Percentiles rank a stretch among this genome's conserved stretches.
Evolutionary conservation across 2,329 filamentous ascomycete species (phyloP).

Genomic region (Trichoderma breve): DNA sequence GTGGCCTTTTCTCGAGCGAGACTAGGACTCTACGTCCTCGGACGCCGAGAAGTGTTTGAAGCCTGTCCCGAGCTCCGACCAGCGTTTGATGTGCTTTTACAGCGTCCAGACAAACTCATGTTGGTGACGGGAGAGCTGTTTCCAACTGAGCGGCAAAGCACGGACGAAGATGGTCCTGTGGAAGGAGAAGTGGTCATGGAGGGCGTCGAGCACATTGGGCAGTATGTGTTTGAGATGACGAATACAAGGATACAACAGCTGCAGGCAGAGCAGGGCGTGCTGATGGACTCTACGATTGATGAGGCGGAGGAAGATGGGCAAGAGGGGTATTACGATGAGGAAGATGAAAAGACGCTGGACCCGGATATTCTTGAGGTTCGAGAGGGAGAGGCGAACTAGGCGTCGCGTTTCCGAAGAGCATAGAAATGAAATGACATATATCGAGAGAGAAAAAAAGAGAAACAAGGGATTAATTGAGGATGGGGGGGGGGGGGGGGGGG

Average conservation of each 20-base stretch:
- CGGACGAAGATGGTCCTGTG: conserved; percentile 43
- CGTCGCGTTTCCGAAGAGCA: background rate
- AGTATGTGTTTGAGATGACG: conserved; percentile 97
- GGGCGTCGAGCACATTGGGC: conserved; percentile 86
- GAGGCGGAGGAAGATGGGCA: conserved; percentile 32
- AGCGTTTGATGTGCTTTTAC: conserved; percentile 76
- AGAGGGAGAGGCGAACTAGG: conserved; percentile 30
- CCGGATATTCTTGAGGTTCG: conserved; percentile 38
- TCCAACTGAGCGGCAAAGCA: conserved; percentile 58
- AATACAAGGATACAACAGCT: conserved; percentile 56
- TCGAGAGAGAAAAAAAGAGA: background rate
- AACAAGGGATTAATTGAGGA: background rate
- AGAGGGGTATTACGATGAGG: conserved; percentile 33
- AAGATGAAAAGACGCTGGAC: conserved; percentile 33
- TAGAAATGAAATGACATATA: background rate
- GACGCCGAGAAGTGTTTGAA: conserved; percentile 84
- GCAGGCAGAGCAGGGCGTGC: conserved; percentile 36
- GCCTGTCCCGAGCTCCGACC: conserved; percentile 82
- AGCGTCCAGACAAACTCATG: conserved; percentile 75
- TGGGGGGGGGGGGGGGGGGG: too few species aligned
- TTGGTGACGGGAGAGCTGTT: conserved; percentile 86
- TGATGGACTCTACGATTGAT: conserved; percentile 28
- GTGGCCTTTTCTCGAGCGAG: conserved; percentile 91
- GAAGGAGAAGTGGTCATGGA: conserved; percentile 72
- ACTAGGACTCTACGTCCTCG: conserved; percentile 87